These are phyloP conservation scores for Penicillium parvum DNA, from an alignment of 495 filamentous ascomycete genomes.

Conservation along the genomic window DNA sequence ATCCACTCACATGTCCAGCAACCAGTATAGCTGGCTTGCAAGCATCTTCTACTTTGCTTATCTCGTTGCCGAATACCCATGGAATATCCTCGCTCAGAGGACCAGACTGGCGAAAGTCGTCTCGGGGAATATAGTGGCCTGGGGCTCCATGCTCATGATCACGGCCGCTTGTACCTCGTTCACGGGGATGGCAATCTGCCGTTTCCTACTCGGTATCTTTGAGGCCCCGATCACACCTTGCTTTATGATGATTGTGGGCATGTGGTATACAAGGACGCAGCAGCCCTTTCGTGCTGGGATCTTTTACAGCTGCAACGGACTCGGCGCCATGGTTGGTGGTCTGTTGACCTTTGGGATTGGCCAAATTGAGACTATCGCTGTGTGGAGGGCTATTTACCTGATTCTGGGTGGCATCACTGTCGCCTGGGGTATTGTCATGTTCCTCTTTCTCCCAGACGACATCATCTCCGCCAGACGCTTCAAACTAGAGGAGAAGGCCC, in stretches of 20 bases:
- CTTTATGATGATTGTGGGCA: constrained; percentile 37
- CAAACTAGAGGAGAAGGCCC: constrained; percentile 35
- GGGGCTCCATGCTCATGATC: constrained; percentile 39
- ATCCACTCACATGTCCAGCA: constrained; percentile 26
- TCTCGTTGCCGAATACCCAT: constrained; percentile 34
- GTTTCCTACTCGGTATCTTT: constrained; percentile 39
- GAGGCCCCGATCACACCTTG: constrained; percentile 40
- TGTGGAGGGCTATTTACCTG: constrained; percentile 40
- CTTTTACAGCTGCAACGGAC: constrained; percentile 43
- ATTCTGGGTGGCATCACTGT: constrained; percentile 36
- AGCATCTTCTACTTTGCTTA: constrained; percentile 55
- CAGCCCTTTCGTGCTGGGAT: constrained; percentile 33
- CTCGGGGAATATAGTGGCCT: constrained; percentile 23
- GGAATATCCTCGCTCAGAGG: constrained; percentile 22
- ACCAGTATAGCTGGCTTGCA: constrained; percentile 49
- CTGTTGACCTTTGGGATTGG: constrained; percentile 49
- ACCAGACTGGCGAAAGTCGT: constrained; percentile 18
- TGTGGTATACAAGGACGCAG: constrained; percentile 30
- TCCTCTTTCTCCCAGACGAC: constrained; percentile 36
- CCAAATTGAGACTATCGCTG: constrained; percentile 39
- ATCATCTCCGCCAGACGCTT: constrained; percentile 36
- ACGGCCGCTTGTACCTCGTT: constrained; percentile 32
- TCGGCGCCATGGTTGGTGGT: constrained; percentile 44
- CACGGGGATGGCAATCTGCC: constrained; percentile 34
- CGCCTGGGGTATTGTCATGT: constrained; percentile 34